Conservation (phyloP, 2,329 filamentous ascomycete genomes). For the Calonectria hongkongensis region DNA sequence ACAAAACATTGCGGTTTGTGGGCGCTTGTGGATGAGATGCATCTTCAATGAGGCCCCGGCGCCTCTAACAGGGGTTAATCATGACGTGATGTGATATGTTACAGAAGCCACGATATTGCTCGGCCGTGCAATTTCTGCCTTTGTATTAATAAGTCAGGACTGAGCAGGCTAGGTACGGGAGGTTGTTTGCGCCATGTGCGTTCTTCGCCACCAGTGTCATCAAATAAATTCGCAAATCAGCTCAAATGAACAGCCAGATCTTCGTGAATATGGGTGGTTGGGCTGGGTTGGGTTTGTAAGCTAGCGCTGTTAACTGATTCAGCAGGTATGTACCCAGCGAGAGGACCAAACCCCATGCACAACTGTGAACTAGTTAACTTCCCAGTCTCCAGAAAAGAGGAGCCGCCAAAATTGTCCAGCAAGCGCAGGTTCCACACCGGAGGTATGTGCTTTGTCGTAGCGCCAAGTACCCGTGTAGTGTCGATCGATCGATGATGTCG, state of each 20-base stretch:
- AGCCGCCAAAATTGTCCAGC: conserved; percentile 8
- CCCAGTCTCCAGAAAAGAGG: background rate
- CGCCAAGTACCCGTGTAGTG: conserved; percentile 22
- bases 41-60: conserved; percentile 9
- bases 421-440: conserved; percentile 5
- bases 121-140: background rate
- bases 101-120: background rate
- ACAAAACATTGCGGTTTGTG: background rate
- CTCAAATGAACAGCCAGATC: background rate
- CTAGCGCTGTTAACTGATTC: background rate
- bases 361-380: background rate
- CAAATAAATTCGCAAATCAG: background rate
- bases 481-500: conserved; percentile 46
- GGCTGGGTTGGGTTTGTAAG: conserved; percentile 20
- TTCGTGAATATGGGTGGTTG: conserved; percentile 3
- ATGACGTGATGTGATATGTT: background rate
- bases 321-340: background rate
- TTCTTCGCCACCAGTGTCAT: background rate
- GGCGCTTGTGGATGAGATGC: background rate
- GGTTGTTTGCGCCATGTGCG: background rate
- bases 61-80: background rate
- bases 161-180: background rate
- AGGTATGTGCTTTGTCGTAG: conserved; percentile 25
- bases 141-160: background rate
- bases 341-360: background rate